phyloP scores from a whole-genome alignment of 306 rosid genomes.

The Pterocarpus santalinus region DNA sequence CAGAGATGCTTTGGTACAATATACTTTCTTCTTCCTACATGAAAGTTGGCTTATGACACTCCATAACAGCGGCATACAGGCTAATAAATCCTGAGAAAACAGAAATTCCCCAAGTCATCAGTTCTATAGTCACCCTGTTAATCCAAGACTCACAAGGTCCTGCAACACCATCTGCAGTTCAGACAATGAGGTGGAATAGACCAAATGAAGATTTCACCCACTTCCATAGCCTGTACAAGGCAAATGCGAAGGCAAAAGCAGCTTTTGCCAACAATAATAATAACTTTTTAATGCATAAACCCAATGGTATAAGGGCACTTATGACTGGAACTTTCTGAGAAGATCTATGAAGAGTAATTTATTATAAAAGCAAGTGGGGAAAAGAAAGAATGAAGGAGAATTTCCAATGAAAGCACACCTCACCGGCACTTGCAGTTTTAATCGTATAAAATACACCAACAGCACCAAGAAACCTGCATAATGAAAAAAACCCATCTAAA shows the following conservation, averaged over 20 bases:
- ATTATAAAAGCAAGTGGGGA: not conserved
- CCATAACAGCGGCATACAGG: conserved; percentile 57
- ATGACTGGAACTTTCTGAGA: conserved; percentile 16
- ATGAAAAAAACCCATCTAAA: conserved; percentile 59
- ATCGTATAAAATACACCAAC: conserved; percentile 53
- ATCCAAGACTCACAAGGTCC: conserved; percentile 58
- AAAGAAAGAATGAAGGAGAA: conserved; percentile 31
- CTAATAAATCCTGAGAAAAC: conserved; percentile 57
- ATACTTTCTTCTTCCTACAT: conserved; percentile 56
- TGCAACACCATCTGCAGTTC: conserved; percentile 64
- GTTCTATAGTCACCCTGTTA: conserved; percentile 52
- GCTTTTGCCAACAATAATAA: conserved; percentile 37
- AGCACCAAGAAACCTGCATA: conserved; percentile 72
- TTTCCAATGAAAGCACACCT: conserved; percentile 52
- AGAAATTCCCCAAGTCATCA: conserved; percentile 52
- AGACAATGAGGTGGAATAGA: conserved; percentile 55
- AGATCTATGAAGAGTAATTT: not conserved
- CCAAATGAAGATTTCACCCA: conserved; percentile 54
- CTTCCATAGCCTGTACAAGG: conserved; percentile 56
- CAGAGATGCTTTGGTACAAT: conserved; percentile 53
- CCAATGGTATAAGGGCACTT: conserved; percentile 29
- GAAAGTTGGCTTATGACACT: conserved; percentile 49
- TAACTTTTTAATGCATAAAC: conserved; percentile 20
- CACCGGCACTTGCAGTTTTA: conserved; percentile 53
- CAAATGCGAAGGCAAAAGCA: conserved; percentile 46